Base-by-base conservation (phyloP, 768 basidiomycete genomes). In the Xanthoconium stramineum region DNA sequence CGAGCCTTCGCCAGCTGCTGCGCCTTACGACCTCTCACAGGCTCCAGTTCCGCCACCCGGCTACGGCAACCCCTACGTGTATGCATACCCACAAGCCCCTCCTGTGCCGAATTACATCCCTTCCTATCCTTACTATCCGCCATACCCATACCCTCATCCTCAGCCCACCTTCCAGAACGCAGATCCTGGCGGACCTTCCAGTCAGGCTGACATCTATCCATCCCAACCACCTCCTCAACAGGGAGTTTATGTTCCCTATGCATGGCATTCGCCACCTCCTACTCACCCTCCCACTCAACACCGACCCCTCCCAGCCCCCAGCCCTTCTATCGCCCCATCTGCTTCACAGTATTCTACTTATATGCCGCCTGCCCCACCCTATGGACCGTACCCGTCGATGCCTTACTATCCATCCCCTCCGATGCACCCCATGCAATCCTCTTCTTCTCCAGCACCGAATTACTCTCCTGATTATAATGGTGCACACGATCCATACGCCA, bases 61-160 rank as follows among this genome's bases (percentile, higher is more conserved):
- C 39, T 74, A 69, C 55, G 66, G 62, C 20, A 69, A 71, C 50
- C 61, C 69, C 54, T 72, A 71, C 70, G 66, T 59, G 52, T 75
- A 76, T 52, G 73, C 77, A 60, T 71, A 76, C 59, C 80, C 80
- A 60, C 76, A 75, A 60, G 63, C 59, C 30, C 66, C 72, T 48
- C 62, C 72, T 46, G 55, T 67, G 36, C 69, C 71, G 51, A 75
- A 74, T 56, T 82, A 79, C 65, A 71, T 72, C 48, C 63, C 68
- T 52, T 65, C 75, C 36, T 75, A 72, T 50, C 71, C 69, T 50
- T 77, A 79, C 60, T 78, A 80, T 53, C 52, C 76, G 39, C 74
- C 78, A 55, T 85, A 82, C 68, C 67, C 74, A 39, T 85, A 83
- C 65, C 74, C 79, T 77, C 75, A 77, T 51, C 76, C 78, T 46